Evolutionary conservation across 371 early-diverging fungal genomes (phyloP), one percentile per base, ranked within the genome.

Genomic region (Sporodiniella umbellata): DNA sequence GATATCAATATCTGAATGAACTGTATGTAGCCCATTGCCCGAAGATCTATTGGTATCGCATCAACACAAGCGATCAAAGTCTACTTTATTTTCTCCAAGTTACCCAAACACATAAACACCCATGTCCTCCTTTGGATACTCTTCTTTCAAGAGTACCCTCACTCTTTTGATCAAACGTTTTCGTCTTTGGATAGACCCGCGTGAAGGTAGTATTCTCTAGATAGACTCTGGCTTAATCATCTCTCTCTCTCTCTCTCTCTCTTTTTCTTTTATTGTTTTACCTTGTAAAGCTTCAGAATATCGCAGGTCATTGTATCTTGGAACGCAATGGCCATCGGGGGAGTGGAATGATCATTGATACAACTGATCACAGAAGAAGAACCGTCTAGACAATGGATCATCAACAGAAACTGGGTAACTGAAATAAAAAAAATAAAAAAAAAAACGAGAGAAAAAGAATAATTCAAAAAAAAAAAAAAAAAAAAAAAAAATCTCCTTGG

Each of bases 31-130:
- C 52, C 71, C 70, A 57, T 84, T 84, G 24, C 65, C 70, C 1
- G 83, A 81, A 6, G 85, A 84, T 18, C 85, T 84, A 30, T 22
- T 31, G 7, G 7, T 31, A 31, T 31, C 12, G 7, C 12, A 31
- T 31, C 12, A 31, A 12, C 31, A 31, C 12, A 31, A 31, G 31
- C 12, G 7, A 8, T 1, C 31, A 1, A 8, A 14, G 8, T 35
- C n/a, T n/a, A 35, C 8, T 15, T 37, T 37, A 3, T 24, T 12
- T 18, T 15, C 12, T 45, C 3, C 14, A 8, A 30, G 18, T 49
- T 71, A 77, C 66, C 86, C 86, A 68, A 86, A 86, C 42, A 86
- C 57, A 55, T 84, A 77, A 12, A 79, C 77, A 42, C 76, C 68
- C 28, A 85, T 66, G 46, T 79, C 64, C 35, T 66, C 63, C 23